Conservation (phyloP, 1,284 basidiomycete genomes). For the Pseudozyma tsukubaensis region DNA sequence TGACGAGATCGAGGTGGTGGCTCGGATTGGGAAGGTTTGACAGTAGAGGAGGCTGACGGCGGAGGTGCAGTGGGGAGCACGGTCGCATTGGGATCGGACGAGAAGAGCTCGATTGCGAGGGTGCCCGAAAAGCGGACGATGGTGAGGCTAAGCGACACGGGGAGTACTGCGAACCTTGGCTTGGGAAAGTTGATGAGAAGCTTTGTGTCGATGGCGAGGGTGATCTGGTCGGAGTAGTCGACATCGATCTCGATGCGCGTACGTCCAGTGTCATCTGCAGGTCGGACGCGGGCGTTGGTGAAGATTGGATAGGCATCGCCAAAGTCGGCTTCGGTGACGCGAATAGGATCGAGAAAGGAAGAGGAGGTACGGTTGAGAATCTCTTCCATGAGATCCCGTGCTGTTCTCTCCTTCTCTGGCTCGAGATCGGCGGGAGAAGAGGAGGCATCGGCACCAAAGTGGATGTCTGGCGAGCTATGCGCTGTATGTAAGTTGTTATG, state of each 20-base stretch:
- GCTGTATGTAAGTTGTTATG: slow-evolving; percentile 1
- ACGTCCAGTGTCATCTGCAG: slow-evolving; percentile 72
- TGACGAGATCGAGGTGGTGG: slow-evolving; percentile 61
- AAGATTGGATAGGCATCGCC: slow-evolving; percentile 72
- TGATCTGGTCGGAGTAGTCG: slow-evolving; percentile 73
- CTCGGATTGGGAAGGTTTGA: slow-evolving; percentile 43
- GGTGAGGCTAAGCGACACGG: slow-evolving; percentile 72
- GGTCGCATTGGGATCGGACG: slow-evolving; percentile 31
- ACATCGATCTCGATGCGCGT: slow-evolving; percentile 73
- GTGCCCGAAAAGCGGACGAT: slow-evolving; percentile 73
- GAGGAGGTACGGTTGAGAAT: slow-evolving; percentile 56
- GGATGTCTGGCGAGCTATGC: slow-evolving; percentile 7
- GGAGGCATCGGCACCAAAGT: slow-evolving; percentile 8
- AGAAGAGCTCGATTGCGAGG: slow-evolving; percentile 56
- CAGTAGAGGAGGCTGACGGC: slow-evolving; percentile 64
- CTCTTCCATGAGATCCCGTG: slow-evolving; percentile 60
- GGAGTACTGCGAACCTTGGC: slow-evolving; percentile 73
- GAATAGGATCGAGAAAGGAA: slow-evolving; percentile 71
- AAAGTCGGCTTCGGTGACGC: slow-evolving; percentile 73
- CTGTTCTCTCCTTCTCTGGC: slow-evolving; percentile 46
- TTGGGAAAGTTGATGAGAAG: slow-evolving; percentile 74
- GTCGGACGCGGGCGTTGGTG: slow-evolving; percentile 73
- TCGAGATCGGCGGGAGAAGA: slow-evolving; percentile 18
- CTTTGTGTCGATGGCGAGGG: slow-evolving; percentile 73
- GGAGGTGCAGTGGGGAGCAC: slow-evolving; percentile 27